Conservation (phyloP, 257 asterid genomes). For the Avicennia marina region DNA sequence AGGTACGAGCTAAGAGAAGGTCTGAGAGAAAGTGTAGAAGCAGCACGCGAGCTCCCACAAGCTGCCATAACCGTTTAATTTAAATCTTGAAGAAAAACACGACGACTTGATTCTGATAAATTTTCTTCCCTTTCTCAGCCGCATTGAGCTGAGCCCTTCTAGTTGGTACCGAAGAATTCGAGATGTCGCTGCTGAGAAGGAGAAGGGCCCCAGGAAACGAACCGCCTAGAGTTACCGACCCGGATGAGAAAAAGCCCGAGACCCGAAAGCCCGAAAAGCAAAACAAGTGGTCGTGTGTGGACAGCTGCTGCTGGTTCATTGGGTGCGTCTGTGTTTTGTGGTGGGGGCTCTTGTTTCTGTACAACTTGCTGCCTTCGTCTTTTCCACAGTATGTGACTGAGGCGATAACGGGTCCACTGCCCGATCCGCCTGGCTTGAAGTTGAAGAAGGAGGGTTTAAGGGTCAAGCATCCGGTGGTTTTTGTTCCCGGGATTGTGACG, state of each 20-base stretch:
- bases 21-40: background rate
- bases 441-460: constrained; percentile 61
- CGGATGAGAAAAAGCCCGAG: constrained; percentile 17
- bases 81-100: too few relatives aligned
- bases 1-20: background rate
- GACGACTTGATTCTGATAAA: too few relatives aligned
- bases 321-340: constrained; percentile 70
- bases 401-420: constrained; percentile 78
- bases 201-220: too few relatives aligned
- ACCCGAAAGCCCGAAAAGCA: constrained; percentile 22
- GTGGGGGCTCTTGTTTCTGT: constrained; percentile 67
- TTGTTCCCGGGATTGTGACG: constrained; percentile 78
- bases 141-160: too few relatives aligned
- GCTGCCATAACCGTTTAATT: too few relatives aligned
- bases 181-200: background rate
- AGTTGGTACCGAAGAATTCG: background rate
- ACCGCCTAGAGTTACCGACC: background rate
- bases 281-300: constrained; percentile 72
- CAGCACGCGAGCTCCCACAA: too few relatives aligned
- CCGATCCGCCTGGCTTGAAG: constrained; percentile 88
- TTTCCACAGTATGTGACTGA: constrained; percentile 82
- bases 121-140: too few relatives aligned
- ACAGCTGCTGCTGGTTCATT: constrained; percentile 78
- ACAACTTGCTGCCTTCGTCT: constrained; percentile 86
- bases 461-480: constrained; percentile 36